phyloP scores from a whole-genome alignment of 2,329 filamentous ascomycete species.

The Fusarium redolens region DNA sequence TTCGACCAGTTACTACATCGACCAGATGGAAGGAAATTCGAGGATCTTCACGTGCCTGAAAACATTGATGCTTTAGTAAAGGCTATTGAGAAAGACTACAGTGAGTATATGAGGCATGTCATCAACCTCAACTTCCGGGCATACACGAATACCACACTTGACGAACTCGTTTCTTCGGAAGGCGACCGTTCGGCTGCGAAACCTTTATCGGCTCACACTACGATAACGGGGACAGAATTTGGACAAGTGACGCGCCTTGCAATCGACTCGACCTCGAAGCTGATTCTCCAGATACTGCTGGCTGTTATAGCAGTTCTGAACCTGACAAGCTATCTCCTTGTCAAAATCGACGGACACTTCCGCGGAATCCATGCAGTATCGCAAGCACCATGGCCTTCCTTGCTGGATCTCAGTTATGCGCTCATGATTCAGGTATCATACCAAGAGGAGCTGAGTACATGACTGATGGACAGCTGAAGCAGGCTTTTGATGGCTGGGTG shows the following conservation, averaged over 20 bases:
- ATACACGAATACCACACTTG: not conserved
- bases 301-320: fast-evolving
- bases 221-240: not conserved
- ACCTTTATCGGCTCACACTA: no score
- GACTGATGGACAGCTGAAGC: not conserved
- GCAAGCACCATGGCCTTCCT: not conserved
- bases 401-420: not conserved
- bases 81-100: not conserved
- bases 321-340: not conserved
- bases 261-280: not conserved
- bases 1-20: no score
- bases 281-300: not conserved
- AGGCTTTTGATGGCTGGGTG: not conserved
- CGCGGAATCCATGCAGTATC: not conserved
- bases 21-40: no score
- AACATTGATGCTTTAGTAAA: no score
- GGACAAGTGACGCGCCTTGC: not conserved
- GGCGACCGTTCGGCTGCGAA: no score
- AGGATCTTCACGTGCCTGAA: not conserved
- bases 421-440: fast-evolving
- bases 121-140: not conserved
- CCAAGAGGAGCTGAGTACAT: not conserved
- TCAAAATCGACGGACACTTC: not conserved
- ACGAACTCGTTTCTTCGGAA: no score
- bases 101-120: not conserved